A percentile compares a stretch with the other conserved stretches of the same genome.
Conservation (phyloP, 73 alveolate species). For the Paramecium bursaria region DNA sequence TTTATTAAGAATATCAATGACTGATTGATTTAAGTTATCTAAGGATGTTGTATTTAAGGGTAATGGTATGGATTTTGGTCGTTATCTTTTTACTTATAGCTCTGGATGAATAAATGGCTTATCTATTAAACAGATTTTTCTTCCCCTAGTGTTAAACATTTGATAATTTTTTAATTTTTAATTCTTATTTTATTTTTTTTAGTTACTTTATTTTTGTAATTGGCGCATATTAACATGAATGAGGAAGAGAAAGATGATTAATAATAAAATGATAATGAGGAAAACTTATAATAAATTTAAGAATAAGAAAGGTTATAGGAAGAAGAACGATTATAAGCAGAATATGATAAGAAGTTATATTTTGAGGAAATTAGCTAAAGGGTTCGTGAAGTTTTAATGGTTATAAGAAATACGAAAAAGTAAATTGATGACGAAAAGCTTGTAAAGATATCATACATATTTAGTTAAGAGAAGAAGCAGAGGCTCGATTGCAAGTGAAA, state of each 20-base stretch:
- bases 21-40: no score
- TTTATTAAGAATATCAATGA: no score
- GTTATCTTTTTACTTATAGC: no score
- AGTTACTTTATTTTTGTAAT: background rate
- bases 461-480: background rate
- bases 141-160: no score
- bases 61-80: no score
- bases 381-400: background rate
- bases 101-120: no score
- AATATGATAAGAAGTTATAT: background rate
- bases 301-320: no score
- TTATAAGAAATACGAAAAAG: background rate
- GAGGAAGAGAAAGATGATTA: background rate
- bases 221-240: background rate
- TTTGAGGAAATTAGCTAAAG: background rate
- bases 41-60: no score
- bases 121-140: no score
- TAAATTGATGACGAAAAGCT: slow-evolving; percentile 1
- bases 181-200: slow-evolving; percentile 11
- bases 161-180: no score
- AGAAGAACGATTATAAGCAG: background rate
- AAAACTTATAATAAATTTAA: background rate
- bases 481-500: background rate
- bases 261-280: background rate
- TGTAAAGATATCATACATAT: background rate